Percentiles rank a stretch among this genome's conserved stretches.
Evolutionary conservation across 202 grass and related monocot species (phyloP).

Genomic region (Bolboschoenoplectus hybrid): DNA sequence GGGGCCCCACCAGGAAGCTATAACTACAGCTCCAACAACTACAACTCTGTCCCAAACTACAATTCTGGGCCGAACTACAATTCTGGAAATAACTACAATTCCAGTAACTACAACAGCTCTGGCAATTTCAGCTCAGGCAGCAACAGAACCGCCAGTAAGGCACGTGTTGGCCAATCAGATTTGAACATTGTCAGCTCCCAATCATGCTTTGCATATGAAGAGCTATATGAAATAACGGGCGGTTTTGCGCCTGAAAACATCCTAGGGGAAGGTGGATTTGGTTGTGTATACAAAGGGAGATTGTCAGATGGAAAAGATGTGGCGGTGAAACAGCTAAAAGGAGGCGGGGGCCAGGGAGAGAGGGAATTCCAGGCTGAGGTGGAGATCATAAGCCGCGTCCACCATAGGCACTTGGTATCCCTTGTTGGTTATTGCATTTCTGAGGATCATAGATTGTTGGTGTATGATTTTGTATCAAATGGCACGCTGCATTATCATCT

Average conservation of each 20-base stretch:
- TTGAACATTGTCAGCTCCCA: slow-evolving; percentile 62
- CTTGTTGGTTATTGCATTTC: slow-evolving; percentile 80
- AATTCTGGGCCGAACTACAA: slow-evolving; percentile 38
- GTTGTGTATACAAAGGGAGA: slow-evolving; percentile 80
- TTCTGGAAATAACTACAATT: slow-evolving; percentile 45
- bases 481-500: slow-evolving; percentile 76
- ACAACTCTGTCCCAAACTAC: slow-evolving; percentile 44
- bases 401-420: slow-evolving; percentile 83
- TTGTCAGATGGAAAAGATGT: slow-evolving; percentile 71
- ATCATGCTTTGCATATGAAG: slow-evolving; percentile 71
- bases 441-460: slow-evolving; percentile 74
- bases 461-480: slow-evolving; percentile 82
- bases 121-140: slow-evolving; percentile 34
- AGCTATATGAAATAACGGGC: slow-evolving; percentile 80
- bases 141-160: slow-evolving; percentile 39
- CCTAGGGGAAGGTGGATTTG: slow-evolving; percentile 90
- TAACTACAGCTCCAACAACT: slow-evolving; percentile 47
- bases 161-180: slow-evolving; percentile 41
- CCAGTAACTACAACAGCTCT: slow-evolving; percentile 43
- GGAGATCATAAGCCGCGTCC: slow-evolving; percentile 87
- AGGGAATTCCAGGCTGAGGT: slow-evolving; percentile 95
- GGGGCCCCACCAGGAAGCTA: slow-evolving; percentile 35
- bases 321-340: slow-evolving; percentile 91
- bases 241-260: slow-evolving; percentile 74
- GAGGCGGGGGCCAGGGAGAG: slow-evolving; percentile 83